Evolutionary conservation across 2,329 filamentous ascomycete species (phyloP).

Genomic region (Bipolaris sorokiniana): DNA sequence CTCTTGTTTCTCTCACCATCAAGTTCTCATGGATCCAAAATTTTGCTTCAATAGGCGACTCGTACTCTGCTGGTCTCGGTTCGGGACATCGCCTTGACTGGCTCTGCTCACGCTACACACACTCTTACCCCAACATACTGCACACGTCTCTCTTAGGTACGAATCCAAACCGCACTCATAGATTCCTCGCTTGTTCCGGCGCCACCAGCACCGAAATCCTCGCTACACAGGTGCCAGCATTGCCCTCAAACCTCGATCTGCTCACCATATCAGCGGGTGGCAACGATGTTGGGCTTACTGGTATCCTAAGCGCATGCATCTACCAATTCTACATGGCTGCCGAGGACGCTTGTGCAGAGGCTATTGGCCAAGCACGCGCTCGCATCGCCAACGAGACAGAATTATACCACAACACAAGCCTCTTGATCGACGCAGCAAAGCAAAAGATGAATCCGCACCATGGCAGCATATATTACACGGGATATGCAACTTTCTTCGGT

Average conservation of each 20-base stretch:
- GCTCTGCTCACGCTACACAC: constrained; percentile 36
- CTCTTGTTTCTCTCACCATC: neutral
- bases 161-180: constrained; percentile 24
- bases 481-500: constrained; percentile 43
- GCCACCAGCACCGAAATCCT: constrained; percentile 34
- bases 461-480: constrained; percentile 39
- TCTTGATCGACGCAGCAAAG: constrained; percentile 28
- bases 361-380: constrained; percentile 27
- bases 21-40: constrained; percentile 30
- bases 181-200: constrained; percentile 42
- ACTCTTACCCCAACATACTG: constrained; percentile 37
- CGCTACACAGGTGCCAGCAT: constrained; percentile 29
- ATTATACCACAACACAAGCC: constrained; percentile 29
- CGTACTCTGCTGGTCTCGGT: constrained; percentile 41
- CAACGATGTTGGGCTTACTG: constrained; percentile 39
- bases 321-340: constrained; percentile 40
- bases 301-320: constrained; percentile 39
- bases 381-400: constrained; percentile 25
- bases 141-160: constrained; percentile 22
- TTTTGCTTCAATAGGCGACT: constrained; percentile 42
- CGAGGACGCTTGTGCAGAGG: constrained; percentile 30
- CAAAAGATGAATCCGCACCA: constrained; percentile 29
- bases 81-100: constrained; percentile 36
- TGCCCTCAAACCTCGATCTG: constrained; percentile 31
- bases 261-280: constrained; percentile 43